Base-by-base conservation (phyloP, 179 eudicot species). In the Silene noctiflora region DNA sequence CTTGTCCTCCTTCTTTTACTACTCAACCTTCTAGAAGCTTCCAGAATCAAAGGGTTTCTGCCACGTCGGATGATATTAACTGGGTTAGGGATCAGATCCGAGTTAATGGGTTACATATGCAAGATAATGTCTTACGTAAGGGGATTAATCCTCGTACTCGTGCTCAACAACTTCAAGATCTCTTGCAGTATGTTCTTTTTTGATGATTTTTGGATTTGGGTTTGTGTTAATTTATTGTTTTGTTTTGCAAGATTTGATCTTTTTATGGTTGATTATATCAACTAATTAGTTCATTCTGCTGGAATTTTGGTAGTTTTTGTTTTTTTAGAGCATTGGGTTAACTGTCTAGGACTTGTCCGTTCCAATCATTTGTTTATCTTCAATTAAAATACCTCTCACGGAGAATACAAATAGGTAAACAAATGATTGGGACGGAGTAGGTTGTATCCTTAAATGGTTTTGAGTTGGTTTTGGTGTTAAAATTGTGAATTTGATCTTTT, bases 61-160 rank as follows among this genome's bases (percentile, higher is more conserved):
- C 88, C n/a, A 83, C 89, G 55, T 46, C 24, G 46, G 96, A 92
- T 59, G 98, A 94, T 83, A 77, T 94, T 44, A 70, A 69, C 17
- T 94, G 98, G 98, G 89, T 92, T 44, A 86, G 78, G 75, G 77
- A 78, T 20, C 94, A 87, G 91, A 89, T 94, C 88, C 87, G 78
- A 70, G 66, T 83, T n/a, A 94, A 94, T 66, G 98, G 97, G 7
- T 76, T 94, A 51, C 90, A 87, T 76, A 92, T 94, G 97, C 87
- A 82, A 29, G 94, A 92, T 35, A 92, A 94, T 83, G 85, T 90
- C 51, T 86, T 92, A 35, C 87, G 98, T 6, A 94, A 94, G 62
- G 98, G 98, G 79, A 94, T 94, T 70, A 94, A 94, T 84, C 98
- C 98, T 65, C 91, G 98, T 10, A 92, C 97, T 46, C 87, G 98